Evolutionary conservation across 2,329 filamentous ascomycete species (phyloP).

Genomic region (Fusarium sp.): DNA sequence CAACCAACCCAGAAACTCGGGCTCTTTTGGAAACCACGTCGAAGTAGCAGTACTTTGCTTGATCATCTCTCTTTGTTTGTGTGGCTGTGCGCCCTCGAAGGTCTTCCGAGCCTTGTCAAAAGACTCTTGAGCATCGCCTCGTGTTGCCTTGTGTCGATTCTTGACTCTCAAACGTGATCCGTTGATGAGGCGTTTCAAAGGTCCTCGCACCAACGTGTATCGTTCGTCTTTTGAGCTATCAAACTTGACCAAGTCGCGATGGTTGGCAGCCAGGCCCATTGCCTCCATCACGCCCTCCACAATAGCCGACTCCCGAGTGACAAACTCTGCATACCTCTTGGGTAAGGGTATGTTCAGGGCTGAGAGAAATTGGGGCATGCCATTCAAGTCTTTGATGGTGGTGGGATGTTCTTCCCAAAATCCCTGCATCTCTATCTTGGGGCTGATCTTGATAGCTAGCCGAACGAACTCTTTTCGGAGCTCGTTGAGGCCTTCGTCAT

Average conservation of each 20-base stretch:
- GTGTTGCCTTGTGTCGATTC: conserved; percentile 53
- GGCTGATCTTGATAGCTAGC: conserved; percentile 51
- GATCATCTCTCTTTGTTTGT: conserved; percentile 52
- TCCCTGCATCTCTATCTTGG: conserved; percentile 54
- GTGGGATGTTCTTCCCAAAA: conserved; percentile 58
- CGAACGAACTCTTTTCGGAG: conserved; percentile 57
- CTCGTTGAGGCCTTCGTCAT: conserved; percentile 54
- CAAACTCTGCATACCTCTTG: conserved; percentile 54
- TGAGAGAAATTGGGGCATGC: conserved; percentile 48
- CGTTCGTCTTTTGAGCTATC: conserved; percentile 55
- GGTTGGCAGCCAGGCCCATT: conserved; percentile 54
- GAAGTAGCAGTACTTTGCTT: conserved; percentile 51
- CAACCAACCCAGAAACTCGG: conserved; percentile 54
- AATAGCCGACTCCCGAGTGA: conserved; percentile 56
- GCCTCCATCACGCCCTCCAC: conserved; percentile 52
- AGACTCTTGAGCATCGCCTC: conserved; percentile 52
- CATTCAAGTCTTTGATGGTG: conserved; percentile 53
- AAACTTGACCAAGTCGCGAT: conserved; percentile 59
- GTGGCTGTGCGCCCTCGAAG: conserved; percentile 52
- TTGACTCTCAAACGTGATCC: conserved; percentile 53
- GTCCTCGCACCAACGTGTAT: conserved; percentile 54
- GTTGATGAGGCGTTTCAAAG: conserved; percentile 55
- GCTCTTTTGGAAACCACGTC: conserved; percentile 55
- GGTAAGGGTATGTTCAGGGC: conserved; percentile 46
- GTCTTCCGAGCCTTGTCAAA: conserved; percentile 51